phyloP scores from a whole-genome alignment of 208 protist genomes.

The Trichomonas tenax region DNA sequence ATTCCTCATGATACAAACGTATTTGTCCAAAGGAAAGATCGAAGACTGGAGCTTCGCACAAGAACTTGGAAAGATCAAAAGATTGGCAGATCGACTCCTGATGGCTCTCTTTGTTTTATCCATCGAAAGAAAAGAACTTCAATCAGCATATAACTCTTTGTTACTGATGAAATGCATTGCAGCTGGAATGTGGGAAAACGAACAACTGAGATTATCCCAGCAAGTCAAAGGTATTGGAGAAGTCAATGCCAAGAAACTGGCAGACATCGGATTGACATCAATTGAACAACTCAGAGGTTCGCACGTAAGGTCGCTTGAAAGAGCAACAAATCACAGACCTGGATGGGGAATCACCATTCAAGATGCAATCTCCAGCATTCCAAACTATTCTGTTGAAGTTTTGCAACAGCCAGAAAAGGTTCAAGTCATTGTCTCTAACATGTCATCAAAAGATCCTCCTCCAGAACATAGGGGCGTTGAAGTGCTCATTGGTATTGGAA shows the following conservation, averaged over 20 bases:
- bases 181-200: background rate
- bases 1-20: background rate
- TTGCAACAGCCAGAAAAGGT: background rate
- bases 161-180: background rate
- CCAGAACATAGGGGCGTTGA: background rate
- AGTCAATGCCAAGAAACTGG: background rate
- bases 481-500: background rate
- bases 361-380: background rate
- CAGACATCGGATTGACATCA: background rate
- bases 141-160: background rate
- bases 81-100: background rate
- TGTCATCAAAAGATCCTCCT: background rate
- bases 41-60: background rate
- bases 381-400: background rate
- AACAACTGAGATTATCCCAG: background rate
- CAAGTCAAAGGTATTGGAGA: slow-evolving; percentile 12
- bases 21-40: background rate
- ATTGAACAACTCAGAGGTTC: background rate
- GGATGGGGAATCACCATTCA: background rate
- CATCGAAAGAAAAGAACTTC: background rate
- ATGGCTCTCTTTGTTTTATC: background rate
- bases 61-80: background rate
- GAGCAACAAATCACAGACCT: background rate
- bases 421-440: background rate
- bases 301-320: background rate